Evolutionary conservation across 768 basidiomycete genomes (phyloP), one percentile per base, ranked within the genome.

Genomic region (Serpula lacrymans): DNA sequence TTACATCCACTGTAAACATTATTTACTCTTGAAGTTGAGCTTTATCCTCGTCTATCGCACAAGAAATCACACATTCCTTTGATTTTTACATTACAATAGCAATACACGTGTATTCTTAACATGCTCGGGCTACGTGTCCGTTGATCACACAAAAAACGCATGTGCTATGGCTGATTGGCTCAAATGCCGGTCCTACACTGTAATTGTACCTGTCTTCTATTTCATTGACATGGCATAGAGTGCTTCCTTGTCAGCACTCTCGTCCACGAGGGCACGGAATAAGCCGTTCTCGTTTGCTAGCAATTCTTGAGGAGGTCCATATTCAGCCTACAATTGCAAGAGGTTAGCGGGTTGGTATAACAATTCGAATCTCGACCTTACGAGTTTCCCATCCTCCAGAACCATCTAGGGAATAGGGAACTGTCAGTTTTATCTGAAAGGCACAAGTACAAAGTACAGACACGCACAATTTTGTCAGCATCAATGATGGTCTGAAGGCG

Each of bases 401-500:
- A 71, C 66, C 64, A 71, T 68, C 71, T 70, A 22, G 10, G 30
- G 3, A n/a, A 31, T 8, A 12, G 10, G 14, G n/a, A n/a, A n/a
- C n/a, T n/a, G n/a, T n/a, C n/a, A n/a, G n/a, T n/a, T n/a, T n/a
- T n/a, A n/a, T n/a, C 23, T 12, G 13, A 35, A 31, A 12, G 13
- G 5, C 22, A 8, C 11, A n/a, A 10, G 8, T 11, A 38, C 13
- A 29, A 7, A 49, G 56, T 41, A 20, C 20, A n/a, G 5, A 18
- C 14, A 49, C 61, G 34, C 42, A 80, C 67, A 32, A 82, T 75
- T 48, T 75, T 75, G 52, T 82, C 79, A 3, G 77, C 74, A 37
- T 80, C 78, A 65, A 78, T 78, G 45, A 82, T 74, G 6, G 74
- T 81, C 42, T 71, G 68, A 6, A 77, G 51, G 13, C 80, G 69